A percentile compares a stretch with the other conserved stretches of the same genome.
Conservation (phyloP, 768 basidiomycete species). For the Butyriboletus loyo region DNA sequence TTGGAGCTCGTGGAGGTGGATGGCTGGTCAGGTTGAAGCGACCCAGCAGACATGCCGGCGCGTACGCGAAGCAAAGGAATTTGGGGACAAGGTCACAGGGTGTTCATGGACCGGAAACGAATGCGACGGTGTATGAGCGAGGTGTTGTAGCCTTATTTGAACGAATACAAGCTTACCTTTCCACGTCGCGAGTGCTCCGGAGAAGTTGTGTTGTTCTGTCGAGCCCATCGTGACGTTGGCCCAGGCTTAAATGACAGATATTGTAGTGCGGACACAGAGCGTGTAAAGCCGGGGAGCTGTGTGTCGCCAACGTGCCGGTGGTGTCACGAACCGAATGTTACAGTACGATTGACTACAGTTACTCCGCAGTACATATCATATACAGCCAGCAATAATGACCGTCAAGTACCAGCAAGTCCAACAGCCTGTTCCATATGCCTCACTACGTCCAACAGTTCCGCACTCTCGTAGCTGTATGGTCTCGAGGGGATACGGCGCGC, state of each 20-base stretch:
- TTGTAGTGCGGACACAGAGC: not conserved
- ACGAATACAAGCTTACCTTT: slow-evolving; percentile 52
- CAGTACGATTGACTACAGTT: not conserved
- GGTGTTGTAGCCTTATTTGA: not conserved
- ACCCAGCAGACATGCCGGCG: not conserved
- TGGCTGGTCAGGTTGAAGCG: slow-evolving; percentile 45
- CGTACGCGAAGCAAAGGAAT: not conserved
- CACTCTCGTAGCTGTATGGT: slow-evolving; percentile 13
- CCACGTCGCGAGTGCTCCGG: slow-evolving; percentile 90
- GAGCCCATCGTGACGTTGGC: slow-evolving; percentile 17
- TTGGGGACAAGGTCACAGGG: not conserved
- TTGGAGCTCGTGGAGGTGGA: slow-evolving; percentile 87
- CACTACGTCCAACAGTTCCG: slow-evolving; percentile 14
- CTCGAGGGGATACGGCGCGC: slow-evolving; percentile 4
- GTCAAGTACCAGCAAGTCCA: not conserved
- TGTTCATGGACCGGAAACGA: not conserved
- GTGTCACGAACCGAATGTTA: not conserved
- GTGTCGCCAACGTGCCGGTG: not conserved
- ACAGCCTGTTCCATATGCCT: slow-evolving; percentile 12
- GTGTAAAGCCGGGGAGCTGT: not conserved
- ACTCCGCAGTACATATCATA: not conserved
- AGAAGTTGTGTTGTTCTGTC: slow-evolving; percentile 75
- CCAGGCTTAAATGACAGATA: not conserved
- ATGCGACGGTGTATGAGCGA: slow-evolving; percentile 2
- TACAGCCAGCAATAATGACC: not conserved